These are phyloP conservation scores for Leccinum imitatum DNA, from an alignment of 768 basidiomycete species.

Conservation along the genomic window DNA sequence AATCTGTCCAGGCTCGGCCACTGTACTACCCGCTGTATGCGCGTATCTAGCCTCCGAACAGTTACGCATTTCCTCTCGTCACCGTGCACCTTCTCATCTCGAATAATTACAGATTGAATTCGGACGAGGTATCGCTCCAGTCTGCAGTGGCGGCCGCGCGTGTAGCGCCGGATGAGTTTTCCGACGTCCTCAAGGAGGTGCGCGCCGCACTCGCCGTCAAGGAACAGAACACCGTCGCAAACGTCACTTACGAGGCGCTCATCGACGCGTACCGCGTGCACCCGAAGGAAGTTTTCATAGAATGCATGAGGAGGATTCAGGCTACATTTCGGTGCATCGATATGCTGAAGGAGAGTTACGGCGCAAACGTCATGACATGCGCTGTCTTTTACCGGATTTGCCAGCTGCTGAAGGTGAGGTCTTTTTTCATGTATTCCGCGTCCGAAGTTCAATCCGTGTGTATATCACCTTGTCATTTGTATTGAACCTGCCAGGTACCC, in stretches of 20 bases:
- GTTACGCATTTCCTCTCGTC: constrained; percentile 14
- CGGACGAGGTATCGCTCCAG: constrained; percentile 27
- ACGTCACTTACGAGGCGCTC: constrained; percentile 32
- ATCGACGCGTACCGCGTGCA: constrained; percentile 25
- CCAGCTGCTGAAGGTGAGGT: constrained; percentile 36
- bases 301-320: constrained; percentile 38
- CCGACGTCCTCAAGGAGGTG: constrained; percentile 25
- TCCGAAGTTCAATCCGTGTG: not conserved
- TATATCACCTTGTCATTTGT: not conserved
- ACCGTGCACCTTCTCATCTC: not conserved
- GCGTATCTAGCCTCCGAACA: constrained; percentile 33
- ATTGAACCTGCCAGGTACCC: not conserved
- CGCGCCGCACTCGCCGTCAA: constrained; percentile 15
- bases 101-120: constrained; percentile 21
- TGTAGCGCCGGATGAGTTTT: constrained; percentile 21
- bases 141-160: constrained; percentile 27
- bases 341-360: constrained; percentile 20
- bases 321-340: constrained; percentile 12
- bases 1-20: constrained; percentile 29
- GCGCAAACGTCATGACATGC: constrained; percentile 29
- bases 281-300: constrained; percentile 17
- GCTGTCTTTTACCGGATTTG: constrained; percentile 50
- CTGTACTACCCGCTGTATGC: constrained; percentile 28
- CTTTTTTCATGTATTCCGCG: not conserved
- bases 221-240: not conserved